These are phyloP conservation scores for Komagataella pseudopastoris DNA, from an alignment of 805 yeast genomes.

Conservation along the genomic window DNA sequence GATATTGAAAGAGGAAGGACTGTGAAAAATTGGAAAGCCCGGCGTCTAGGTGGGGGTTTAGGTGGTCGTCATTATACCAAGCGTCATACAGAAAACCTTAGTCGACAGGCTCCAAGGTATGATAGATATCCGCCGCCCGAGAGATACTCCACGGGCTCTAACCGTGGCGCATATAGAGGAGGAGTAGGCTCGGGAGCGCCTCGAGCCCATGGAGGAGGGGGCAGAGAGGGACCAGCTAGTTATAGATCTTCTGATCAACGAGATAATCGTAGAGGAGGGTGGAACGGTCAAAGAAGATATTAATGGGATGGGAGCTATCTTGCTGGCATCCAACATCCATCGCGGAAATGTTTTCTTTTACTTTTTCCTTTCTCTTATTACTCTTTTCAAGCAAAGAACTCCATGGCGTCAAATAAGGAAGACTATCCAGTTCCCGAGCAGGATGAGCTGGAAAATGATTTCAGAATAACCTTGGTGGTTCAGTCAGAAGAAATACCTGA, in stretches of 20 bases:
- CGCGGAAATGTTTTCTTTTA: background rate
- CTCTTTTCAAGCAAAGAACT: background rate
- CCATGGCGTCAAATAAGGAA: background rate
- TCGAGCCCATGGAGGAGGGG: background rate
- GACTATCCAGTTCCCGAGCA: constrained; percentile 9
- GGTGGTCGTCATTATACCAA: constrained; percentile 61
- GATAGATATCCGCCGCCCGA: background rate
- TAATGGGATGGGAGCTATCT: background rate
- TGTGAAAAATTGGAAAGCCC: constrained; percentile 55
- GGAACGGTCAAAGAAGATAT: background rate
- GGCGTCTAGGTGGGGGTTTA: constrained; percentile 82
- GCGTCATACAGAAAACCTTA: background rate
- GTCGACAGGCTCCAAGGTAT: background rate
- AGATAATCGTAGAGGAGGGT: background rate
- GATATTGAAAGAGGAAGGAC: constrained; percentile 63
- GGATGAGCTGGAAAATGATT: constrained; percentile 30
- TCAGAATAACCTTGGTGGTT: constrained; percentile 28
- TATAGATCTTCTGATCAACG: background rate
- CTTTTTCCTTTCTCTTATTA: background rate
- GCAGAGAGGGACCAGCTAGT: background rate
- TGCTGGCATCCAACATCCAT: background rate
- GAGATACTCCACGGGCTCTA: background rate
- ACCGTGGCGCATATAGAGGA: background rate
- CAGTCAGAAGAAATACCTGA: constrained; percentile 19
- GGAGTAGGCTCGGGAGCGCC: background rate